Conservation (phyloP, 768 basidiomycete genomes). For the Cystobasidium ongulense region DNA sequence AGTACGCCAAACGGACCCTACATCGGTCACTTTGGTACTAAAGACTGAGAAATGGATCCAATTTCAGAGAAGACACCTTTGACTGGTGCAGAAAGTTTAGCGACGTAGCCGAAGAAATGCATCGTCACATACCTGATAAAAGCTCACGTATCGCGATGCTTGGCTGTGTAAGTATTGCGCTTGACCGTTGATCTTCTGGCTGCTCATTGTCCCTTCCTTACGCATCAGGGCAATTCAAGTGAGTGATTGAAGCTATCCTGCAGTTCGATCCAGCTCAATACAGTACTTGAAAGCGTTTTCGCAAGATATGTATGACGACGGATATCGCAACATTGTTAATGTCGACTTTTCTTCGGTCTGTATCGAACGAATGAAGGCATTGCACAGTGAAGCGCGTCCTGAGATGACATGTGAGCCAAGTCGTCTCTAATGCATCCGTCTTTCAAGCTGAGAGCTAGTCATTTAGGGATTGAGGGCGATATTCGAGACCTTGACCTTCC, state of each 20-base stretch:
- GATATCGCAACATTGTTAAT: constrained; percentile 21
- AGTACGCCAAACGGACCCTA: background rate
- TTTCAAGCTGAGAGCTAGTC: no score
- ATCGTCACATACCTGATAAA: background rate
- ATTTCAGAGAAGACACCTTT: background rate
- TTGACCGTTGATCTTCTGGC: background rate
- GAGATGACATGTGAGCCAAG: constrained; percentile 8
- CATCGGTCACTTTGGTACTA: background rate
- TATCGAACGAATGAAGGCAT: constrained; percentile 7
- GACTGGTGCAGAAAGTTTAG: constrained; percentile 20
- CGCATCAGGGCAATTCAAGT: constrained; percentile 24
- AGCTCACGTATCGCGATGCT: constrained; percentile 9
- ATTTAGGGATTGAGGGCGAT: constrained; percentile 10
- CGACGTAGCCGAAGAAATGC: constrained; percentile 18
- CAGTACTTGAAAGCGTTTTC: background rate
- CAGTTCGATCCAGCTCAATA: no score
- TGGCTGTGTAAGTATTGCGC: constrained; percentile 3
- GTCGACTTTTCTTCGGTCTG: constrained; percentile 13
- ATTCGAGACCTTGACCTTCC: background rate
- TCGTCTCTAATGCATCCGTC: no score
- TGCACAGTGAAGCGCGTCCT: background rate
- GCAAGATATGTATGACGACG: constrained; percentile 28
- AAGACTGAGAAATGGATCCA: background rate
- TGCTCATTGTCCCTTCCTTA: background rate
- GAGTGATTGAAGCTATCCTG: background rate